Base-by-base conservation (phyloP, 305 asterid genomes). In the Fraxinus greggii region DNA sequence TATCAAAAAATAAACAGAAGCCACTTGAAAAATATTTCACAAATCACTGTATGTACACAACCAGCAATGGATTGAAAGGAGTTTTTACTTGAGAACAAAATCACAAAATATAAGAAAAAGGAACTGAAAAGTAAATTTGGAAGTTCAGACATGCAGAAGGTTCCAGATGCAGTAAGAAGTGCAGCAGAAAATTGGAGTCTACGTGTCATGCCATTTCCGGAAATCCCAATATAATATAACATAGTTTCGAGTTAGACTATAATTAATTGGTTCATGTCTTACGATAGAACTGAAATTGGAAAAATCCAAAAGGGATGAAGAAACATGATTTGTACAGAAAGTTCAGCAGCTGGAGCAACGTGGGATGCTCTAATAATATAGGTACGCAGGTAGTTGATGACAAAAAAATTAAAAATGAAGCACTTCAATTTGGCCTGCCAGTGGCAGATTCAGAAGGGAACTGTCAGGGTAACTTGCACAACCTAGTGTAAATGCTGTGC, bases 1-100 rank as follows among this genome's bases (percentile, higher is more conserved):
- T 73, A 73, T 78, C 70, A 65, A 29, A 40, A 83, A 40, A 82
- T 82, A 67, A 79, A 82, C 48, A 77, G 17, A 24, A 70, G 75
- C 19, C 48, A 24, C 67, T 84, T 19, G 61, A 69, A 32, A 78
- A 32, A 17, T 23, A 61, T 61, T 2, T 23, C 13, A 61, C 17
- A 61, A 23, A 8, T 61, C 31, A 61, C 67, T 59, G 67, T 3
- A 21, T 21, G 29, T 59, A 21, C 67, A 59, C 15, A 23, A 23
- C 70, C 29, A 23, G 31, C 70, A 61, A 61, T 61, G 15, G 31
- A 61, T 26, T 23, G 70, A 61, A 17, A 61, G 65, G 28, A 56
- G 26, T 23, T 61, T 61, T 9, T 3, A 61, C 31, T 23, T 2
- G 31, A 56, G 31, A 61, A 21, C 69, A 61, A 59, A 7, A 23